Evolutionary conservation across 345 rosid species (phyloP), one percentile per base, ranked within the genome.

Genomic region (Bruguiera sexangula): DNA sequence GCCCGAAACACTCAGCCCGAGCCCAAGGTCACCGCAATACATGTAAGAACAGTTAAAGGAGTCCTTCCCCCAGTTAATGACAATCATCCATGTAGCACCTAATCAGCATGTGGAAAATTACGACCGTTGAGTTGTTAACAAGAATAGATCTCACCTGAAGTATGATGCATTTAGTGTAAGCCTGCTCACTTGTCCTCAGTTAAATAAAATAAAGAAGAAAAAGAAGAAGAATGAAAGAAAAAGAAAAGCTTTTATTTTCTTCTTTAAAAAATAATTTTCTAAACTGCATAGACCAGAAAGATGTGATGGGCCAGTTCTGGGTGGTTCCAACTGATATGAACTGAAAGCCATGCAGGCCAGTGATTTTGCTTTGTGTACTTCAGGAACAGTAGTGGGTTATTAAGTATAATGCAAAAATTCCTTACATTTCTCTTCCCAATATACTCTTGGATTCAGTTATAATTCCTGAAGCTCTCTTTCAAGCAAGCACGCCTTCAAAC

Each of bases 301-400:
- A 63, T 21, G 20, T 31, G 39, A 63, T 43, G 52, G 39, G 60
- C 43, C 43, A 63, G 15, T 27, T 63, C 48, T 22, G 31, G 29
- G 21, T 63, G 26, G 16, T 48, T 62, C 36, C 43, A 10, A 39
- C 52, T 26, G 60, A 62, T 15, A 26, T 67, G 54, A 48, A 54
- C 55, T 66, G 6, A 21, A 76, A 51, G 36, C 68, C 54, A 37
- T 76, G 80, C 93, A 94, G 98, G 96, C 84, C 58, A 91, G 98
- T 67, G 76, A 43, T 70, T 87, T 82, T 72, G 98, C 98, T 18
- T 75, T 94, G 65, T 94, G 98, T 76, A 91, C 97, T 68, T 94
- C 97, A n/a, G 98, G 97, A 80, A 89, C 98, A n/a, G 98, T 85
- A 68, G 73, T 74, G 83, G 86, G 64, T 88, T 27, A 87, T 94